These are phyloP conservation scores for Alternaria longipes DNA, from an alignment of 2,329 filamentous ascomycete genomes.

Conservation along the genomic window DNA sequence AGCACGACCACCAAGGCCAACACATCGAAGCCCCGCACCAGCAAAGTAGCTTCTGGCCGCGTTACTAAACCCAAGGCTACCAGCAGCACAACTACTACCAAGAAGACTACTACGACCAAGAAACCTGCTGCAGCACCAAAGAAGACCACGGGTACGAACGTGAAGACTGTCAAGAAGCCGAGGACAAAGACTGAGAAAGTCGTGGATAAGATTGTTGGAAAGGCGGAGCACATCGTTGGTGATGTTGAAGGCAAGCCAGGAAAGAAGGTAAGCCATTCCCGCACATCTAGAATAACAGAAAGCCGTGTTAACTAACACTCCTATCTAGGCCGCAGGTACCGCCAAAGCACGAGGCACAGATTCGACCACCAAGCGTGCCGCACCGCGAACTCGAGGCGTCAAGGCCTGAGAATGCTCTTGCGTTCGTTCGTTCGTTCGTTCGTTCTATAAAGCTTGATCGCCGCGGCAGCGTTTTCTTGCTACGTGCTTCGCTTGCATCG, in stretches of 20 bases:
- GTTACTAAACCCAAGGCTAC: slow-evolving; percentile 50
- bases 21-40: slow-evolving; percentile 46
- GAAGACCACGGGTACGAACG: slow-evolving; percentile 19
- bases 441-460: background rate
- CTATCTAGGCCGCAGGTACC: slow-evolving; percentile 20
- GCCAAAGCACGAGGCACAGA: slow-evolving; percentile 22
- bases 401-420: no score
- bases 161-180: slow-evolving; percentile 36
- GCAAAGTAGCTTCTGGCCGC: slow-evolving; percentile 9
- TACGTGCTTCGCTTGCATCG: background rate
- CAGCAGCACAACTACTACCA: background rate
- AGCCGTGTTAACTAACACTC: background rate
- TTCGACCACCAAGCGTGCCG: slow-evolving; percentile 15
- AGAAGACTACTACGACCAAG: slow-evolving; percentile 22
- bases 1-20: slow-evolving; percentile 50
- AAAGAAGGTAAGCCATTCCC: slow-evolving; percentile 38
- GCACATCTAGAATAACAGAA: background rate
- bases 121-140: slow-evolving; percentile 11
- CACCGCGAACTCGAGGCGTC: slow-evolving; percentile 15
- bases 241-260: slow-evolving; percentile 36
- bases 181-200: slow-evolving; percentile 41
- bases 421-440: no score
- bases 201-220: slow-evolving; percentile 38
- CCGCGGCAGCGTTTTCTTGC: background rate
- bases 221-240: slow-evolving; percentile 32